Percentiles rank a stretch among this genome's conserved stretches.
These are phyloP conservation scores for Cyclotella distinguenda DNA, from an alignment of 108 stramenopile species.

Conservation along the genomic window DNA sequence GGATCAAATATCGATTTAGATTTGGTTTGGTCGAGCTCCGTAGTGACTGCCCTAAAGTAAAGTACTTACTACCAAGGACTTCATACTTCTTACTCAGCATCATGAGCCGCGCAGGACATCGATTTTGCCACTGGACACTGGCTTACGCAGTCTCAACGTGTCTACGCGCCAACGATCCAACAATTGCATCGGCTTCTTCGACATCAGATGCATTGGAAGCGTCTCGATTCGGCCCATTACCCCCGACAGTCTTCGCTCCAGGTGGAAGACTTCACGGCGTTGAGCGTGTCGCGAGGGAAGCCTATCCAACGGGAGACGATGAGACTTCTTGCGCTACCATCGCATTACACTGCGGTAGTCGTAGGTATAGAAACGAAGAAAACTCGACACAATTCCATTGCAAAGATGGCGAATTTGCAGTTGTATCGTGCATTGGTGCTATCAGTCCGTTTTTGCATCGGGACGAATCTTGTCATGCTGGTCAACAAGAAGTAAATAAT, in stretches of 20 bases:
- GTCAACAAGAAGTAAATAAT: not conserved
- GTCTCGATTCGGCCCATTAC: conserved; percentile 47
- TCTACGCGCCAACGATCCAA: too few relatives aligned
- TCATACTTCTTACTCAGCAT: too few relatives aligned
- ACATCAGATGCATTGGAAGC: conserved; percentile 35
- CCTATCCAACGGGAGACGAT: conserved; percentile 19
- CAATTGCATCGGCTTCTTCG: not conserved
- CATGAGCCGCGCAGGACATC: too few relatives aligned
- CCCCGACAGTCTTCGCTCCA: conserved; percentile 75
- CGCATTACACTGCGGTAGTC: conserved; percentile 45
- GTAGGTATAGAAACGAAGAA: not conserved
- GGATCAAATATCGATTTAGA: too few relatives aligned
- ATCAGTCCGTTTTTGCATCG: conserved; percentile 40
- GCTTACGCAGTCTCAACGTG: too few relatives aligned
- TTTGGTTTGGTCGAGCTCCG: too few relatives aligned
- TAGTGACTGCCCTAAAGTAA: too few relatives aligned
- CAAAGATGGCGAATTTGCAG: conserved; percentile 46
- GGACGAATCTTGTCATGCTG: conserved; percentile 1
- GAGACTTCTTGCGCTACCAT: conserved; percentile 49
- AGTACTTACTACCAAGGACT: too few relatives aligned
- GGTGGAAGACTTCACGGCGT: conserved; percentile 69
- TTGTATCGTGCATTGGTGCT: conserved; percentile 57
- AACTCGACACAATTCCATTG: not conserved
- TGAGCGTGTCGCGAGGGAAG: conserved; percentile 48
- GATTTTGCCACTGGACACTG: too few relatives aligned